A percentile compares a stretch with the other conserved stretches of the same genome.
Evolutionary conservation across 805 yeast species (phyloP).

Genomic region (Schwanniomyces polymorphus): DNA sequence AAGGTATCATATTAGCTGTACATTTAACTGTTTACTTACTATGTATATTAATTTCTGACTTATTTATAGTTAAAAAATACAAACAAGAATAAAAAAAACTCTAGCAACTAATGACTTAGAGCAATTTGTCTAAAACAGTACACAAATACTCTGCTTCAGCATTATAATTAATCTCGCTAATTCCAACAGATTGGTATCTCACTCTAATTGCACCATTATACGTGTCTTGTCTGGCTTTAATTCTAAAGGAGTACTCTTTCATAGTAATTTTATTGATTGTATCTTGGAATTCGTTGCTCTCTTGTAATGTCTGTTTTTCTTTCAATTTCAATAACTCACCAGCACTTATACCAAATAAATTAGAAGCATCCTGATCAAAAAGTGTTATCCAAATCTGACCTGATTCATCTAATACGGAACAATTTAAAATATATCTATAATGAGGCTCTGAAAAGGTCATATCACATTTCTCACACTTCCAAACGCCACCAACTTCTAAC

Average conservation of each 20-base stretch:
- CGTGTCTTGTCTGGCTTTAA: constrained; percentile 80
- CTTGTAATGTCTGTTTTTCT: constrained; percentile 32
- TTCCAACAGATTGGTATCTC: constrained; percentile 65
- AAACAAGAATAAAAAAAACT: not conserved
- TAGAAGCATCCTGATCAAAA: constrained; percentile 81
- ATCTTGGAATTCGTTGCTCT: constrained; percentile 44
- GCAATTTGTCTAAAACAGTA: constrained; percentile 38
- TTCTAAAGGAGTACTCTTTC: constrained; percentile 70
- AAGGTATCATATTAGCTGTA: constrained; percentile 1
- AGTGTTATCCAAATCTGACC: constrained; percentile 85
- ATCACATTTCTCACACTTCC: constrained; percentile 95
- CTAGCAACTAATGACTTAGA: constrained; percentile 1
- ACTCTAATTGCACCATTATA: constrained; percentile 78
- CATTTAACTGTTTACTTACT: not conserved
- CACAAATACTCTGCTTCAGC: constrained; percentile 63
- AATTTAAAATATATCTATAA: constrained; percentile 77
- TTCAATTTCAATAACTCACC: constrained; percentile 55
- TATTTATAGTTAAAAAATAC: not conserved
- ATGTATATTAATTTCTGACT: not conserved
- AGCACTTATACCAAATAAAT: constrained; percentile 63
- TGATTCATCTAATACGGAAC: constrained; percentile 74
- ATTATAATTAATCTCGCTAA: constrained; percentile 53
- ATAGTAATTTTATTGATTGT: constrained; percentile 52
- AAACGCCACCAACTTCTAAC: constrained; percentile 64
- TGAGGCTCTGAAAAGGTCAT: constrained; percentile 64